Conservation (phyloP, 805 yeast genomes). For the Lachancea nothofagi region DNA sequence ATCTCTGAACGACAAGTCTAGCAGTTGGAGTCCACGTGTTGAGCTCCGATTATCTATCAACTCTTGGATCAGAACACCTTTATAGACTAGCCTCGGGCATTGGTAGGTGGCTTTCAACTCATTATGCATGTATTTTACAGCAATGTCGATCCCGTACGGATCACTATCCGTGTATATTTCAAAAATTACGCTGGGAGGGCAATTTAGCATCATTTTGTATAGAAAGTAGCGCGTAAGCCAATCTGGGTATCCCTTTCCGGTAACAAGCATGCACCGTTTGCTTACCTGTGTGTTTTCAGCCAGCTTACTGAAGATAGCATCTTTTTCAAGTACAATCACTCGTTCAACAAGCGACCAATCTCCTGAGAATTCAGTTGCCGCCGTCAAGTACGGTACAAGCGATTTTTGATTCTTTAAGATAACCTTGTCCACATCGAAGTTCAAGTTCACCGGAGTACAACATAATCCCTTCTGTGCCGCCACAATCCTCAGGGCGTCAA, state of each 20-base stretch:
- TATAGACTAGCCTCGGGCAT: slow-evolving; percentile 17
- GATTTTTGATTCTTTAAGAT: not conserved
- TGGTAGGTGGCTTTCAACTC: slow-evolving; percentile 6
- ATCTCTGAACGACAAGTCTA: slow-evolving; percentile 28
- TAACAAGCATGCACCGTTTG: slow-evolving; percentile 35
- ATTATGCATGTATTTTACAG: slow-evolving; percentile 37
- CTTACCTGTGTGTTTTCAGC: slow-evolving; percentile 8
- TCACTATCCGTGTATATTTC: slow-evolving; percentile 58
- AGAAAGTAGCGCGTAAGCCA: slow-evolving; percentile 45
- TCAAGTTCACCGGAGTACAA: slow-evolving; percentile 6
- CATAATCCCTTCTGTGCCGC: slow-evolving; percentile 59
- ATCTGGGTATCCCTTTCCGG: slow-evolving; percentile 74
- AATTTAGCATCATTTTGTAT: slow-evolving; percentile 19
- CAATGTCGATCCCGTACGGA: slow-evolving; percentile 60
- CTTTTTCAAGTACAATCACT: slow-evolving; percentile 48
- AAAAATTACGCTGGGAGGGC: slow-evolving; percentile 32
- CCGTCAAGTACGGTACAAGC: slow-evolving; percentile 39
- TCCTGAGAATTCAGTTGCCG: not conserved
- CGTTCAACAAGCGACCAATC: slow-evolving; percentile 3
- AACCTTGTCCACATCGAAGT: slow-evolving; percentile 1
- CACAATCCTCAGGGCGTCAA: slow-evolving; percentile 29
- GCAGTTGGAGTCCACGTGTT: slow-evolving; percentile 13
- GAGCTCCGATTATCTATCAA: slow-evolving; percentile 9
- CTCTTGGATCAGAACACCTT: slow-evolving; percentile 21
- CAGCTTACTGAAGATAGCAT: slow-evolving; percentile 42